phyloP scores from a whole-genome alignment of 2,329 filamentous ascomycete species.

The Acarospora socialis region DNA sequence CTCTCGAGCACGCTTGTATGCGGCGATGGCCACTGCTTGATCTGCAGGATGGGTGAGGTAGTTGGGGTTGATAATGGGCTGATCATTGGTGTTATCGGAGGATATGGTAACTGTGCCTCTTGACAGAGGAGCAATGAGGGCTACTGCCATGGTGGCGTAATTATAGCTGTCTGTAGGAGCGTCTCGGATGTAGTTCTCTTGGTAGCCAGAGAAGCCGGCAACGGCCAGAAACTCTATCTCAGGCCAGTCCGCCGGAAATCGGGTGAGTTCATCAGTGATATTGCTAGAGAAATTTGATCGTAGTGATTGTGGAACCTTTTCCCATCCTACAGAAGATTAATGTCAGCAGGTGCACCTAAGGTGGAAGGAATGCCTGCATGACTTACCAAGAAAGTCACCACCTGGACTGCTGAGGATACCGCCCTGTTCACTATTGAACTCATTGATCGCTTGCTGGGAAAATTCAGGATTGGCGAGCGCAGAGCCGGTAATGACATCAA shows the following conservation, averaged over 20 bases:
- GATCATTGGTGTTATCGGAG: slow-evolving; percentile 16
- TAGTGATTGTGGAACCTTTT: slow-evolving; percentile 7
- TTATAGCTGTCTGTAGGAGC: slow-evolving; percentile 16
- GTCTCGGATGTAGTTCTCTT: background rate
- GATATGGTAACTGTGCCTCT: slow-evolving; percentile 27
- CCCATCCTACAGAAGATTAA: slow-evolving; percentile 6
- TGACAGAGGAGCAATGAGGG: slow-evolving; percentile 18
- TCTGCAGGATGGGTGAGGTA: slow-evolving; percentile 21
- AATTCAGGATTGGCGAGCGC: background rate
- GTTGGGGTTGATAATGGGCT: slow-evolving; percentile 21
- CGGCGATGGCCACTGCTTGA: slow-evolving; percentile 23
- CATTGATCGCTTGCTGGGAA: background rate
- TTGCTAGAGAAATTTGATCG: slow-evolving; percentile 1
- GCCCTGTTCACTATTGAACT: background rate
- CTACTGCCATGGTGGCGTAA: slow-evolving; percentile 17
- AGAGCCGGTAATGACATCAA: background rate
- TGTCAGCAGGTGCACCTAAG: no score
- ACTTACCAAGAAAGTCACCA: no score
- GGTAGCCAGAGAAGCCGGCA: slow-evolving; percentile 2
- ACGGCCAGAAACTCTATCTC: slow-evolving; percentile 9
- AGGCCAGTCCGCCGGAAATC: slow-evolving; percentile 12
- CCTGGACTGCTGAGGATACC: background rate
- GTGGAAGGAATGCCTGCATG: no score
- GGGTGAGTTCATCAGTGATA: slow-evolving; percentile 1
- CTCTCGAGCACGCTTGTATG: slow-evolving; percentile 24